Conservation (phyloP, 2,329 filamentous ascomycete genomes). For the Teratosphaeria epicoccoides region DNA sequence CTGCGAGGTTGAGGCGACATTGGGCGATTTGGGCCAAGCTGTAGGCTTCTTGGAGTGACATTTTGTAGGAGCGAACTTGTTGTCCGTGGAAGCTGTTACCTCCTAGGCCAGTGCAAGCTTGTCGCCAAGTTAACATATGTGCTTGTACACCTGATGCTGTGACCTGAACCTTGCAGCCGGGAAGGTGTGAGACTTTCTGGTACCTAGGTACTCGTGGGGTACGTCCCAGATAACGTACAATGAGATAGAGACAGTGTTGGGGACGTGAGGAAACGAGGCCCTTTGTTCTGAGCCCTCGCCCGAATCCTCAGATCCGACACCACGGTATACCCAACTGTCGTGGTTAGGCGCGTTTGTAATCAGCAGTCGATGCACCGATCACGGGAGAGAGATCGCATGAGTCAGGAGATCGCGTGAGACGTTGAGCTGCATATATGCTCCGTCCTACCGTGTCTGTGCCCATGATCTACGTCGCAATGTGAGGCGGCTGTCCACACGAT, state of each 20-base stretch:
- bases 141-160: not conserved
- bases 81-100: not conserved
- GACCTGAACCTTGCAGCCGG: not conserved
- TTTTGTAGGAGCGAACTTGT: not conserved
- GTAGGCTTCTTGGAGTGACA: slow-evolving; percentile 25
- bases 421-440: not conserved
- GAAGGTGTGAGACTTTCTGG: not conserved
- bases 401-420: not conserved
- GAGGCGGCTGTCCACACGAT: not conserved
- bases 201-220: too few species aligned
- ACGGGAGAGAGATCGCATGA: not conserved
- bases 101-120: not conserved
- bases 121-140: not conserved
- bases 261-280: not conserved
- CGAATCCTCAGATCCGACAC: not conserved
- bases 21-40: slow-evolving; percentile 26
- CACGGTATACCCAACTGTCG: not conserved
- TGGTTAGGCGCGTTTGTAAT: not conserved
- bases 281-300: not conserved
- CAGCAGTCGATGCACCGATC: not conserved
- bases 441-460: not conserved
- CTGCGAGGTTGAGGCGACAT: slow-evolving; percentile 25
- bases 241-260: not conserved
- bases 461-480: not conserved
- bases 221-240: not conserved